A percentile compares a stretch with the other conserved stretches of the same genome.
These are phyloP conservation scores for Goffeauzyma gilvescens DNA, from an alignment of 768 basidiomycete genomes.

Conservation along the genomic window DNA sequence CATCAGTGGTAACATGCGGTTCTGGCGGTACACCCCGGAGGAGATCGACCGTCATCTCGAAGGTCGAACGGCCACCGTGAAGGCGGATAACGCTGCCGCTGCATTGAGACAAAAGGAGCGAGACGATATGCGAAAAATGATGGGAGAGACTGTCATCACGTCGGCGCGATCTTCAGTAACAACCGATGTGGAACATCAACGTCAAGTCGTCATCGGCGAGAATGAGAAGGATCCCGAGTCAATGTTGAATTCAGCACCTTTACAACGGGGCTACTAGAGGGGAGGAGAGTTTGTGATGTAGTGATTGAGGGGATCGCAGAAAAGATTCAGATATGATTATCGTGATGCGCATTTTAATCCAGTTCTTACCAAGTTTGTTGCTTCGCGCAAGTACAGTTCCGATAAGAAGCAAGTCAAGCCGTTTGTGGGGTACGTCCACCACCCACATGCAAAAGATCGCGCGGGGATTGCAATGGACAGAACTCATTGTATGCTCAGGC, in stretches of 20 bases:
- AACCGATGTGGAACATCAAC: background rate
- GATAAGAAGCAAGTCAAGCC: too few relatives aligned
- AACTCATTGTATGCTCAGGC: too few relatives aligned
- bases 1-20: constrained; percentile 16
- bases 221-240: background rate
- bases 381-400: too few relatives aligned
- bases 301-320: too few relatives aligned
- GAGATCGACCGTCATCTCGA: constrained; percentile 21
- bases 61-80: constrained; percentile 15
- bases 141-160: constrained; percentile 11
- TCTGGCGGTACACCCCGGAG: constrained; percentile 22
- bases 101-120: constrained; percentile 18
- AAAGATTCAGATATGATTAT: too few relatives aligned
- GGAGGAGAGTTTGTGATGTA: too few relatives aligned
- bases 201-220: background rate
- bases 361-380: too few relatives aligned
- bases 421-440: too few relatives aligned
- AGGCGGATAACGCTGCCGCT: constrained; percentile 15
- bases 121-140: constrained; percentile 17
- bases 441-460: too few relatives aligned
- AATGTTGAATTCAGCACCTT: background rate
- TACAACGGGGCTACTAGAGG: too few relatives aligned
- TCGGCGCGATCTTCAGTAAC: background rate
- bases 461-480: too few relatives aligned
- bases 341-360: too few relatives aligned